phyloP scores from a whole-genome alignment of 2,329 filamentous ascomycete species.

The Knoxdaviesia proteae region DNA sequence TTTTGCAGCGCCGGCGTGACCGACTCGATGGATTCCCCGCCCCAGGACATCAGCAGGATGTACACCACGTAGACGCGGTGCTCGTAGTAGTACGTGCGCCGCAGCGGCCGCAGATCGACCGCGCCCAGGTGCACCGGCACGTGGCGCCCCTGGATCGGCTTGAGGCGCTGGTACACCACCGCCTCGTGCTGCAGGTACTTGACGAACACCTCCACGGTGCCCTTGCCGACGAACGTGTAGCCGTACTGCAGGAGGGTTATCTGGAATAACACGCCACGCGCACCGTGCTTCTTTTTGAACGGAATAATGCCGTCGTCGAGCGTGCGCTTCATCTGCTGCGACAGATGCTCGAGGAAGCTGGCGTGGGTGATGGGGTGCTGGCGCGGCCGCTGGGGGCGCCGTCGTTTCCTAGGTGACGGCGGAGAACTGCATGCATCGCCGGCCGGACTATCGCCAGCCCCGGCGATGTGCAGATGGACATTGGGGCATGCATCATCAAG shows the following conservation, averaged over 20 bases:
- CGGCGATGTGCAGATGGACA: neutral
- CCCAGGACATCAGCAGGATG: slow-evolving; percentile 16
- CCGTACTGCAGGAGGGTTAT: slow-evolving; percentile 1
- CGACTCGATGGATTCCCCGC: slow-evolving; percentile 6
- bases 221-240: slow-evolving; percentile 3
- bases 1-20: too few relatives aligned
- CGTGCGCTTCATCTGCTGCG: neutral
- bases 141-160: slow-evolving; percentile 12
- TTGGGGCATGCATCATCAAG: slow-evolving; percentile 1
- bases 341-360: neutral
- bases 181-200: slow-evolving; percentile 15
- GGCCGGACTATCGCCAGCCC: neutral
- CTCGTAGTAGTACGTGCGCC: slow-evolving; percentile 14
- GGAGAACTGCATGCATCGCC: too few relatives aligned
- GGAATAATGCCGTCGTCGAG: neutral
- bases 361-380: neutral
- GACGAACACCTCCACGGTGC: too few relatives aligned
- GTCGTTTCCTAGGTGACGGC: too few relatives aligned
- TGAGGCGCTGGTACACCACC: slow-evolving; percentile 14
- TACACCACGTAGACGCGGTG: slow-evolving; percentile 12
- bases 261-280: slow-evolving; percentile 1
- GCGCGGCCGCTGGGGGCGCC: too few relatives aligned
- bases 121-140: slow-evolving; percentile 17
- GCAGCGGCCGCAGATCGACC: slow-evolving; percentile 14
- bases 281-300: neutral